Evolutionary conservation across 169 alveolate species (phyloP).

Genomic region (Plasmodium knowlesi): DNA sequence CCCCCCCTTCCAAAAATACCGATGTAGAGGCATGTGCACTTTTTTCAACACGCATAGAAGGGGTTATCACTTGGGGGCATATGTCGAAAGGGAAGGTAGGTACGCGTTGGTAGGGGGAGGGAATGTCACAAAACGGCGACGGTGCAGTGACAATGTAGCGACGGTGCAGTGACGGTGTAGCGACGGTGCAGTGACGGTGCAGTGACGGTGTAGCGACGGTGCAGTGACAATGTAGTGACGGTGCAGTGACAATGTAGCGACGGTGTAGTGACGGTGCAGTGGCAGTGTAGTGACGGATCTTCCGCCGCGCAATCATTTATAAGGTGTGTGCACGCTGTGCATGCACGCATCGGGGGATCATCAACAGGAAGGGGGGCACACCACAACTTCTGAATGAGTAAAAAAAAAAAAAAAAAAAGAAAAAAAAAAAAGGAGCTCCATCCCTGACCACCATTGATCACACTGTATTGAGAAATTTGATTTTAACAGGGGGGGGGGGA

Average conservation of each 20-base stretch:
- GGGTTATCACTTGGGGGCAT: background rate
- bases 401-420: too few species aligned
- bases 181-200: background rate
- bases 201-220: too few species aligned
- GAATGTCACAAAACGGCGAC: background rate
- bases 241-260: background rate
- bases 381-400: background rate
- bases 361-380: background rate
- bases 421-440: background rate
- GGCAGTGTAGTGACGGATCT: background rate
- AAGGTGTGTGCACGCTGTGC: background rate
- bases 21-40: background rate
- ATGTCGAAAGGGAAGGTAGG: background rate
- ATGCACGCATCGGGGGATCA: background rate
- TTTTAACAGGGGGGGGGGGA: background rate
- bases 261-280: background rate
- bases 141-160: background rate
- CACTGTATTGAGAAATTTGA: background rate
- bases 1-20: background rate
- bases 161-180: background rate
- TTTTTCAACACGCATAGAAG: background rate
- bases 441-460: background rate
- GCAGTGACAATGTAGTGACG: too few species aligned
- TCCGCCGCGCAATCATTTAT: background rate
- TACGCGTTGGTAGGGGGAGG: background rate